Conservation (phyloP, 306 rosid genomes). For the Cicer pinnatifidum region DNA sequence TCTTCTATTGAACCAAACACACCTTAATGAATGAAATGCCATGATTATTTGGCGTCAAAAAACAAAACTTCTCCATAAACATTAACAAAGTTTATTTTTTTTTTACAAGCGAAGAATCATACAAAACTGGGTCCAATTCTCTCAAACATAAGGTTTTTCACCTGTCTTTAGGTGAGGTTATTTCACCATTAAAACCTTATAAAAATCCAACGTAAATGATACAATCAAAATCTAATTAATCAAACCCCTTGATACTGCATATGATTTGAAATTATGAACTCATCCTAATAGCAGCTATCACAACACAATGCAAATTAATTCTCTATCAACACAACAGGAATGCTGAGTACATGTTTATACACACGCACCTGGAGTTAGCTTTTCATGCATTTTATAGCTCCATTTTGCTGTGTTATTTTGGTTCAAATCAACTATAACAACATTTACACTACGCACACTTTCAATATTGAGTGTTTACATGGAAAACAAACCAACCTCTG, state of each 20-base stretch:
- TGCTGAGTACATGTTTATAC: not conserved
- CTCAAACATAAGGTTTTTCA: not conserved
- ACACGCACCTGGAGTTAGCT: not conserved
- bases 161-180: not conserved
- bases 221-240: constrained; percentile 19
- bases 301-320: not conserved
- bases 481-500: constrained; percentile 19
- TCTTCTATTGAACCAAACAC: too few relatives aligned
- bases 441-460: constrained; percentile 18
- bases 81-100: too few relatives aligned
- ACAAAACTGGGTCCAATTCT: not conserved
- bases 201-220: constrained; percentile 3
- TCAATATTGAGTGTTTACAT: not conserved
- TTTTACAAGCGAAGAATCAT: not conserved
- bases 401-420: not conserved
- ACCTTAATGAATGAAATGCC: too few relatives aligned
- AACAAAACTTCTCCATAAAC: too few relatives aligned
- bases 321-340: not conserved
- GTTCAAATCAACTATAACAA: constrained; percentile 2
- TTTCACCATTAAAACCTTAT: not conserved
- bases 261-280: constrained; percentile 22
- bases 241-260: constrained; percentile 13
- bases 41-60: too few relatives aligned
- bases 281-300: not conserved
- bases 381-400: not conserved